Conservation (phyloP, 306 rosid genomes). For the Prunus kanzakura region DNA sequence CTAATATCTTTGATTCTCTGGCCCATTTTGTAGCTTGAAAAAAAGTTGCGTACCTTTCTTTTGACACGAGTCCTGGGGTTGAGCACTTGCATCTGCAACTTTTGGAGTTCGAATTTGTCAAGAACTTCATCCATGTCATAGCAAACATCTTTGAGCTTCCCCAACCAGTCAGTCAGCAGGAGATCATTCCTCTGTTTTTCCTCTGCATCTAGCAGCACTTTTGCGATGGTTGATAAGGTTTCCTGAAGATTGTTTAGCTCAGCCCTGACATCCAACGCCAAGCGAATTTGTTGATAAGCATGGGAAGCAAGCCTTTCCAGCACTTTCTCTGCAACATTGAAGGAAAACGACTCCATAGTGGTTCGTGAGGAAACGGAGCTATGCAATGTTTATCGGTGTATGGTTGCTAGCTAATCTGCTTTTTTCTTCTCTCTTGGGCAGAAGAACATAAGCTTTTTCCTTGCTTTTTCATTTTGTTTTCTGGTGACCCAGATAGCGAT, state of each 20-base stretch:
- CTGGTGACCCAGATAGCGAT: no score
- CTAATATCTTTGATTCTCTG: background rate
- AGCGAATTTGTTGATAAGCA: background rate
- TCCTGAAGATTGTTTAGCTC: background rate
- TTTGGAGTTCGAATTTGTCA: background rate
- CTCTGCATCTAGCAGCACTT: no score
- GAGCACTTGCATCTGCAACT: background rate
- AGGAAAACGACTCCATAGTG: no score
- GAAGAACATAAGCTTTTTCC: no score
- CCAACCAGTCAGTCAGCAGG: background rate
- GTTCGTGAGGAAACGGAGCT: no score
- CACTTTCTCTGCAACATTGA: no score
- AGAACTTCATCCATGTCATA: background rate
- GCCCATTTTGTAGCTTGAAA: background rate
- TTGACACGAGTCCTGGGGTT: background rate
- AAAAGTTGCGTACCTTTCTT: slow-evolving; percentile 5
- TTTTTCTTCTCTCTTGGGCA: no score
- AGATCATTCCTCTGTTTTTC: no score
- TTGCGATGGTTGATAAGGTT: background rate
- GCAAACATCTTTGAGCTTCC: background rate
- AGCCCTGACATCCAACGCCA: background rate
- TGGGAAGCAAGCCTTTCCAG: background rate
- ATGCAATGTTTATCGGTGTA: no score
- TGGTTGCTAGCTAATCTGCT: no score
- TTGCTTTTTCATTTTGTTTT: no score